Conservation (phyloP, 2,329 filamentous ascomycete genomes). For the Pseudomassariella vexata region DNA sequence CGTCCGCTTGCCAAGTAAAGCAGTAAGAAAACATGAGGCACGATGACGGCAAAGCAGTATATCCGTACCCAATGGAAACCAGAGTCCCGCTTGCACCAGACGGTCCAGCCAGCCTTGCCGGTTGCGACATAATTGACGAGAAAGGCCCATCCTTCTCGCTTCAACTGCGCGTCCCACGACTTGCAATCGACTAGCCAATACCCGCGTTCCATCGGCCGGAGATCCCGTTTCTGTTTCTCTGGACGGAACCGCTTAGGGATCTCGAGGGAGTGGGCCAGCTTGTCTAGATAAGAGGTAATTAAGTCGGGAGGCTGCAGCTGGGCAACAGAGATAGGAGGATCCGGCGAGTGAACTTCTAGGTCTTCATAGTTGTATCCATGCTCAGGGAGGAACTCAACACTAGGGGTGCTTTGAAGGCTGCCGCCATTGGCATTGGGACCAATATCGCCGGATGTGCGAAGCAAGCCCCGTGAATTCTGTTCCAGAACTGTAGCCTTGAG, state of each 20-base stretch:
- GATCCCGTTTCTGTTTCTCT: constrained; percentile 35
- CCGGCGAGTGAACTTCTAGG: constrained; percentile 48
- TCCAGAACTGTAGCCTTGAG: too few species aligned
- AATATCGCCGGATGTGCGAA: constrained; percentile 28
- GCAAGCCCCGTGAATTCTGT: constrained; percentile 18
- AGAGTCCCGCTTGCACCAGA: constrained; percentile 47
- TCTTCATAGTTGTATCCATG: constrained; percentile 22
- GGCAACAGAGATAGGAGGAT: constrained; percentile 41
- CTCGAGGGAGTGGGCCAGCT: constrained; percentile 47
- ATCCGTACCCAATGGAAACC: constrained; percentile 49
- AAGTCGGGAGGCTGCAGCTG: constrained; percentile 41
- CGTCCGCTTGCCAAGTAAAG: constrained; percentile 67
- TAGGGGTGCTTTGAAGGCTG: too few species aligned
- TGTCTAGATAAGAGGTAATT: constrained; percentile 48
- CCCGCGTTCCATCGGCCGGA: constrained; percentile 63
- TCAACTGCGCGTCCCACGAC: constrained; percentile 43
- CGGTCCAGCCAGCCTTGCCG: constrained; percentile 61
- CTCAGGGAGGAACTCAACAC: constrained; percentile 16
- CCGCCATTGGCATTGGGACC: too few species aligned
- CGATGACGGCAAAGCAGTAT: constrained; percentile 74
- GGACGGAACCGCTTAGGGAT: constrained; percentile 50
- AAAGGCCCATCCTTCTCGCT: constrained; percentile 54
- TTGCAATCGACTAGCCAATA: constrained; percentile 65
- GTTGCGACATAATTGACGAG: constrained; percentile 53
- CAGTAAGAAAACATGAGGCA: constrained; percentile 67